Percentiles rank a stretch among this genome's conserved stretches.
Conservation (phyloP, 2,329 filamentous ascomycete species). For the Ceratocystis colombiana region DNA sequence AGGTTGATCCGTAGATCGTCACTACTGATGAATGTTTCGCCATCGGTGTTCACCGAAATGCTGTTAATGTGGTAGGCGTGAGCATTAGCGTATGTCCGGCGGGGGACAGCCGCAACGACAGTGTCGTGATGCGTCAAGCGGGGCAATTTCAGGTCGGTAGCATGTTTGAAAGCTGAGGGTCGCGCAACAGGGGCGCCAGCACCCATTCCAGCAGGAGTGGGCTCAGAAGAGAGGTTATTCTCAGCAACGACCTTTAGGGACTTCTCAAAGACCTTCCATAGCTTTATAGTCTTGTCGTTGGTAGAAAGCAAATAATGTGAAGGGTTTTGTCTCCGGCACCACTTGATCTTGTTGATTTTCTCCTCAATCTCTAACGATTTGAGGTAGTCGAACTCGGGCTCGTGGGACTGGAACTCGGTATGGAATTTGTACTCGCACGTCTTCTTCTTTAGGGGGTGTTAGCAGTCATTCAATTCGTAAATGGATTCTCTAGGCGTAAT, state of each 20-base stretch:
- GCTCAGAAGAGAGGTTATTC: conserved; percentile 93
- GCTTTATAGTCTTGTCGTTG: conserved; percentile 99
- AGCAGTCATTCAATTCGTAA: conserved; percentile 28
- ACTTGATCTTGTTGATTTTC: conserved; percentile 99
- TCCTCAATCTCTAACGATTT: conserved; percentile 99
- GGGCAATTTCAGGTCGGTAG: conserved; percentile 80
- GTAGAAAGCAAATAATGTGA: conserved; percentile 97
- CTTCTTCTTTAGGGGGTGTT: conserved; percentile 65
- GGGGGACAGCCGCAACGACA: conserved; percentile 89
- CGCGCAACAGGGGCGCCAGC: conserved; percentile 65
- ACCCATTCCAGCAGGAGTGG: conserved; percentile 66
- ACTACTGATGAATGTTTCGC: conserved; percentile 97
- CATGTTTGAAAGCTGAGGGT: conserved; percentile 62
- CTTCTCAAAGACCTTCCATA: conserved; percentile 99
- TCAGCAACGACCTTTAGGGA: conserved; percentile 97
- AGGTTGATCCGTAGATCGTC: conserved; percentile 96
- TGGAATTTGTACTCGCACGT: conserved; percentile 99
- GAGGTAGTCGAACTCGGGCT: conserved; percentile 97
- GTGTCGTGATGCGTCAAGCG: conserved; percentile 97
- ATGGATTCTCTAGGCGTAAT: neutral
- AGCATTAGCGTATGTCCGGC: conserved; percentile 93
- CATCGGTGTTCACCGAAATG: conserved; percentile 99
- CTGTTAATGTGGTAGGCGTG: conserved; percentile 99
- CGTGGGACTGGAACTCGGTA: conserved; percentile 98
- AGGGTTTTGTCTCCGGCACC: conserved; percentile 95